Evolutionary conservation across 352 stramenopile species (phyloP), one percentile per base, ranked within the genome.

Genomic region (Phytopythium ostracodes): DNA sequence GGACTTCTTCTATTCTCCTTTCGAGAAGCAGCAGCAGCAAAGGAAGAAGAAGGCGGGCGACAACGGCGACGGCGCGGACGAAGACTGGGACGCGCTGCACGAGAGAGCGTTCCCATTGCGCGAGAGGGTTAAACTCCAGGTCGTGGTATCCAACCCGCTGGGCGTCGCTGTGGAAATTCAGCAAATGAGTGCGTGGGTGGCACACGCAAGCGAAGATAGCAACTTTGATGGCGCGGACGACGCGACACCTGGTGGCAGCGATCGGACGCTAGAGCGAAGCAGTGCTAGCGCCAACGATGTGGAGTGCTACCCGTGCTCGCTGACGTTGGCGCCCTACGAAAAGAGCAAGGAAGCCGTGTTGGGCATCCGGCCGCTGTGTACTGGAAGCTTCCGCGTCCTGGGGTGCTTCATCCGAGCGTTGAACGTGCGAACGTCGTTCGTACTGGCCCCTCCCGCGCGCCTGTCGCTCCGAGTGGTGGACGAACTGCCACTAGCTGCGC

Each of bases 111-210:
- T 88, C 55, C 75, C 87, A 7, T 61, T 82, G 44, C 53, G 81
- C 54, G 87, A 93, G 55, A 68, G 57, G 29, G 68, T 95, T 20
- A 72, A 82, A 22, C 57, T 93, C 7, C 72, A 84, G 33, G 64
- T 93, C 53, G 64, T 59, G 4, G 53, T 93, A 33, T 84, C 84
- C 1, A 95, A 95, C 44, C 87, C 83, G 42, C 69, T 83, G 4
- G 80, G 82, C 10, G 72, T 95, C n/a, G 27, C 58, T 17, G 56
- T 94, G 6, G 77, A 87, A 33, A 51, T 93, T 20, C 77, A 91
- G 42, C 74, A 91, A 50, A 60, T 90, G 22, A 76, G 64, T 40
- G 68, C 72, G 10, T 92, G 83, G 82, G 64, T 91, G 4, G 60
- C 56, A 8, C 71, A 65, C 14, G 59, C 50, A 25, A 53, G 58